These are phyloP conservation scores for Ophiosphaerella korrae DNA, from an alignment of 2,329 filamentous ascomycete genomes.

Conservation along the genomic window DNA sequence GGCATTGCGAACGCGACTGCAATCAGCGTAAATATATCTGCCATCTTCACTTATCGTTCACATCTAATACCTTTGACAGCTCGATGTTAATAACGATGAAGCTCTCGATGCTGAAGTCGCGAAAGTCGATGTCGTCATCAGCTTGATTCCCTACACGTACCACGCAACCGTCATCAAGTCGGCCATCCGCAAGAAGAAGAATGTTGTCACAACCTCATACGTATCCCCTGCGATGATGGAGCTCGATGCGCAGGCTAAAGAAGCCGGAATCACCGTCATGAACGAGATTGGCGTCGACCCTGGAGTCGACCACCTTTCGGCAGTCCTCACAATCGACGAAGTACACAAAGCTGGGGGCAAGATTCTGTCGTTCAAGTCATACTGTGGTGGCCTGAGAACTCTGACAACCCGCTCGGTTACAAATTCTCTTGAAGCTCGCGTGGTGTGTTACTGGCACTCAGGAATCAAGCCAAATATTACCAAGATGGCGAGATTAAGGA, in stretches of 20 bases:
- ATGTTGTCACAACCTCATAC: constrained; percentile 95
- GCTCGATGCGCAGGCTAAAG: constrained; percentile 81
- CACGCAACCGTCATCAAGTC: constrained; percentile 83
- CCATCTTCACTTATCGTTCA: background rate
- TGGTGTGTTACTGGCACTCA: constrained; percentile 84
- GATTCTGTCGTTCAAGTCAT: constrained; percentile 79
- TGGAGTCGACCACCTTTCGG: constrained; percentile 77
- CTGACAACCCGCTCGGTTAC: constrained; percentile 89
- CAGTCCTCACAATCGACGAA: constrained; percentile 83
- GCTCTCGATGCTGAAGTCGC: constrained; percentile 81
- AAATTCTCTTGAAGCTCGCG: constrained; percentile 81
- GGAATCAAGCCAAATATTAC: constrained; percentile 84
- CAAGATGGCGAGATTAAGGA: constrained; percentile 75
- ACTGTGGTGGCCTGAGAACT: constrained; percentile 71
- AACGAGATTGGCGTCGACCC: constrained; percentile 74
- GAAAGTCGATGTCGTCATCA: constrained; percentile 75
- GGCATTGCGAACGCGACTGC: constrained; percentile 73
- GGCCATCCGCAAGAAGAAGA: constrained; percentile 90
- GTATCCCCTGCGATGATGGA: constrained; percentile 91
- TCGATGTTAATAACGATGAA: constrained; percentile 78
- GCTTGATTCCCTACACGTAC: constrained; percentile 76
- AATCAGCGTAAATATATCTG: constrained; percentile 55
- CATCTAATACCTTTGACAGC: constrained; percentile 51
- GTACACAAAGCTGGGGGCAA: constrained; percentile 89
- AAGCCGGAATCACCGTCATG: constrained; percentile 94